Percentiles rank a stretch among this genome's conserved stretches.
These are phyloP conservation scores for Laguncularia racemosa DNA, from an alignment of 345 rosid genomes.

Conservation along the genomic window DNA sequence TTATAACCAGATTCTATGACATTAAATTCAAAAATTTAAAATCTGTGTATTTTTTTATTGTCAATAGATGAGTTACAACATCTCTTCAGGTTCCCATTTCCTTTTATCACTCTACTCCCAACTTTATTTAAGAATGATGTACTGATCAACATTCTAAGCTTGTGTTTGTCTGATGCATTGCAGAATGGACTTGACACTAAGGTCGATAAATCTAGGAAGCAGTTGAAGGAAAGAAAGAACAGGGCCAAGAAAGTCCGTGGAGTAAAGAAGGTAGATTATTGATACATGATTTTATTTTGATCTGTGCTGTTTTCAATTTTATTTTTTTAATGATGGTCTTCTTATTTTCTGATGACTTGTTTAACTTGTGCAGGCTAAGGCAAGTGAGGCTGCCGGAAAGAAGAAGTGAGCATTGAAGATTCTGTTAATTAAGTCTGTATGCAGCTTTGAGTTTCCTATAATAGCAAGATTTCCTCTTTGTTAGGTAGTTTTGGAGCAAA, in stretches of 20 bases:
- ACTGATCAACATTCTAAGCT: not conserved
- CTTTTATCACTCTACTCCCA: not conserved
- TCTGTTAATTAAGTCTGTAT: not conserved
- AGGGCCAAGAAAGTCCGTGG: slow-evolving; percentile 47
- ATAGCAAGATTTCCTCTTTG: slow-evolving; percentile 2
- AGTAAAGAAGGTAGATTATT: slow-evolving; percentile 36
- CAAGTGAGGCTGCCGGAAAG: slow-evolving; percentile 47
- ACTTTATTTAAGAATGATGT: not conserved
- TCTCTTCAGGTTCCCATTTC: no score
- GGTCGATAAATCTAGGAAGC: slow-evolving; percentile 45
- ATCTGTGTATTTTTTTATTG: no score
- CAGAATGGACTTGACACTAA: slow-evolving; percentile 44
- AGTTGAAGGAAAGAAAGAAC: slow-evolving; percentile 48
- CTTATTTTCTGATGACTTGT: not conserved
- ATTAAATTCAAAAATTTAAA: no score
- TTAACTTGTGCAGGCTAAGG: slow-evolving; percentile 29
- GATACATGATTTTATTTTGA: not conserved
- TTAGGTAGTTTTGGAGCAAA: not conserved
- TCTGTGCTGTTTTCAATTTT: not conserved
- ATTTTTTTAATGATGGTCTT: not conserved
- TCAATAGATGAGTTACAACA: no score
- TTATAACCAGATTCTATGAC: no score
- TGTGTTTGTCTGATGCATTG: not conserved
- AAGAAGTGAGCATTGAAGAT: slow-evolving; percentile 27
- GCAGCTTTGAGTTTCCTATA: not conserved